phyloP scores from a whole-genome alignment of 768 basidiomycete genomes.

The Kwoniella shandongensis region DNA sequence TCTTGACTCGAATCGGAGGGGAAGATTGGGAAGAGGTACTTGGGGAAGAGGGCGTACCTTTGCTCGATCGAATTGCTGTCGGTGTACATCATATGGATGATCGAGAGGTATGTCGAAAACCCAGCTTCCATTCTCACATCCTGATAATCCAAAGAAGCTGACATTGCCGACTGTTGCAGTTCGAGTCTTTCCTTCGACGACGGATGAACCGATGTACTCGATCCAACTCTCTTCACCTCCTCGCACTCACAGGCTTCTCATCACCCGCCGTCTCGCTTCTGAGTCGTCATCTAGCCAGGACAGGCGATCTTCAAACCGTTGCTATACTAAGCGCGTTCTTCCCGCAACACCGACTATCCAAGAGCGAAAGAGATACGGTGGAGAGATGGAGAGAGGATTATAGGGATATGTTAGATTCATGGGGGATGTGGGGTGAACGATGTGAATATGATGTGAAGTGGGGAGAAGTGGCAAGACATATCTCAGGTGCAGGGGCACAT shows the following conservation, averaged over 20 bases:
- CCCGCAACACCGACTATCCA: slow-evolving; percentile 12
- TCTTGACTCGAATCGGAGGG: slow-evolving; percentile 42
- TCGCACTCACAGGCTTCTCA: slow-evolving; percentile 45
- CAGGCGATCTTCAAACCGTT: slow-evolving; percentile 47
- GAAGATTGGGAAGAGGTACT: slow-evolving; percentile 49
- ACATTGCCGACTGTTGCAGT: slow-evolving; percentile 4
- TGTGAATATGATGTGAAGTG: slow-evolving; percentile 43
- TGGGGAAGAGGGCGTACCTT: slow-evolving; percentile 41
- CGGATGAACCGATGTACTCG: slow-evolving; percentile 26
- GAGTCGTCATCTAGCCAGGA: slow-evolving; percentile 36
- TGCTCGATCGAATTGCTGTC: slow-evolving; percentile 46
- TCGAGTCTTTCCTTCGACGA: slow-evolving; percentile 35
- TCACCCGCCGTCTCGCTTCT: slow-evolving; percentile 34
- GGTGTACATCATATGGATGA: slow-evolving; percentile 47
- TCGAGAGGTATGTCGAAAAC: slow-evolving; percentile 41
- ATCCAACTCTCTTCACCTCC: slow-evolving; percentile 28
- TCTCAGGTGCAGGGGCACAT: slow-evolving; percentile 8
- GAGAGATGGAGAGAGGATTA: slow-evolving; percentile 49
- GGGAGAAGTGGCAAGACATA: slow-evolving; percentile 6
- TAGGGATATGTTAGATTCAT: slow-evolving; percentile 46
- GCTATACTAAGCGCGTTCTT: slow-evolving; percentile 42
- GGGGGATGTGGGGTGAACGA: slow-evolving; percentile 42
- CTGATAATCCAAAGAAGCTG: background rate
- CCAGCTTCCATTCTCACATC: background rate
- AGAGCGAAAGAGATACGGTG: slow-evolving; percentile 20